Base-by-base conservation (phyloP, 768 basidiomycete species). In the Termitomyces sp. region DNA sequence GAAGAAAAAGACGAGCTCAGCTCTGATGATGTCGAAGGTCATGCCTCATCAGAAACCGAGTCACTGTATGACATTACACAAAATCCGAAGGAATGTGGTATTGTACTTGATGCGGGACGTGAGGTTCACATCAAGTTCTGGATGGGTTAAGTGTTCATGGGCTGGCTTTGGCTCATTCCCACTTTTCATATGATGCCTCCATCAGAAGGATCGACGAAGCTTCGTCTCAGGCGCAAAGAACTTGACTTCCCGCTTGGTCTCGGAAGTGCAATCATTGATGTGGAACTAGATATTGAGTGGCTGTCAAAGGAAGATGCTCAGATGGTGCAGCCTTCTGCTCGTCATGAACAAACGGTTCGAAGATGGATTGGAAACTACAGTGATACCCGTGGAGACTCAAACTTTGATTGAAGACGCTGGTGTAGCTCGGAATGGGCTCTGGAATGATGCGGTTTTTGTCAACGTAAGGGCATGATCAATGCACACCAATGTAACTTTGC, bases 91-190 rank as follows among this genome's bases (percentile, higher is more conserved):
- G 72, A 69, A 47, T 50, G 60, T n/a, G 86, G 86, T 10, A 72
- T 91, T 25, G 68, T 87, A 9, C 76, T 92, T 3, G 85, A 91
- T 60, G 85, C 87, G 1, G 72, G 79, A 45, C 79, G 91, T 34
- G 91, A 92, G 71, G 76, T 90, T 37, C 81, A 88, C 17, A 73
- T 86, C 49, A 92, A 91, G 73, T 70, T 91, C 32, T 92, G 86
- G 71, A 81, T 86, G 74, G 89, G 89, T 47, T 83, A 92, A 82
- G 79, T 93, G 0, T 85, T 88, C 66, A 84, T 95, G 71, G 87
- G 89, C 37, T 95, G 93, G 93, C 70, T 87, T 54, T 94, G 93
- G 93, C 81, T 94, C 69, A 84, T 95, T 61, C 93, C 93, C 0
- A 79, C 86, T 0, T 94, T 94, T 75, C 91, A 94, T 69, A 83